Base-by-base conservation (phyloP, 2,329 filamentous ascomycete genomes). In the Exophiala xenobiotica region DNA sequence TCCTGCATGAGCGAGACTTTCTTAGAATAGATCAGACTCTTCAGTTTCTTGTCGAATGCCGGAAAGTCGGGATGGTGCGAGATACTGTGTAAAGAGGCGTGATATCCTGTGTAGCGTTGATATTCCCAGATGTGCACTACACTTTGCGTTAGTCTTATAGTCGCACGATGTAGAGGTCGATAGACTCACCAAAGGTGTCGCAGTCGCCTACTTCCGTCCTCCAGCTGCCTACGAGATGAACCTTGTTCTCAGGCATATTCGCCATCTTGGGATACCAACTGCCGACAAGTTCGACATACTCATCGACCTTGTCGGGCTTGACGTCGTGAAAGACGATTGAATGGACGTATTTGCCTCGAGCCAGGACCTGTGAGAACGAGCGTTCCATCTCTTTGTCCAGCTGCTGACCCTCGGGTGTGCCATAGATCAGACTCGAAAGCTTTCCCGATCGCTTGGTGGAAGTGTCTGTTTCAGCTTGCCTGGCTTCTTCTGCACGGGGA, bases 101-200 rank as follows among this genome's bases (percentile, higher is more conserved):
- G 93, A 72, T 97, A 97, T 55, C 93, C 93, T 63, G 91, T 81
- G 74, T 97, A 99, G 64, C 91, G 87, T 72, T 97, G 91, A 71
- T 99, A 99, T 72, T 99, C 93, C 93, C 93, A 99, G 65, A 99
- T 99, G 70, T 99, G 93, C 44, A 99, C 93, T 97, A 43, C n/a
- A 47, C 71, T 65, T 73, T n/a, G n/a, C n/a, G n/a, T n/a, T n/a
- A n/a, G n/a, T n/a, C n/a, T n/a, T 43, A 31, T 31, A 16, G 22
- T 6, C 20, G 4, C n/a, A n/a, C n/a, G n/a, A n/a, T n/a, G n/a
- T n/a, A n/a, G 24, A 40, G 70, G 11, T 9, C 11, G n/a, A 22
- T 12, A 40, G 1, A 40, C 82, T 56, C 80, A 96, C 91, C 83
- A 73, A 99, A 99, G 0, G 91, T 96, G 67, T 99, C 90, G 68